Percentiles rank a stretch among this genome's conserved stretches.
Conservation (phyloP, 176 grass and related monocot species). For the Musa beccarii region DNA sequence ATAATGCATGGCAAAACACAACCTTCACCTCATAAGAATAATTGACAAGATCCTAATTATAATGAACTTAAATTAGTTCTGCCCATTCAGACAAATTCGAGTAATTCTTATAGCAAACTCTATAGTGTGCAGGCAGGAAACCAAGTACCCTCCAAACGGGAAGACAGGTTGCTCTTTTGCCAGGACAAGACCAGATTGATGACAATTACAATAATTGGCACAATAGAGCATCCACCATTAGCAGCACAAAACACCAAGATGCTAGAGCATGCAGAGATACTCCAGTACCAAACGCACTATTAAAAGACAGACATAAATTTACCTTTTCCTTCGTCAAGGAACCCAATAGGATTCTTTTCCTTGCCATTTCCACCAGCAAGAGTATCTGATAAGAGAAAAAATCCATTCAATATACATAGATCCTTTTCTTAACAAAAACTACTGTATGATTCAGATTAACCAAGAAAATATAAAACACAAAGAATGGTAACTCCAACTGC, state of each 20-base stretch:
- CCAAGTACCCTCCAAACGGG: no score
- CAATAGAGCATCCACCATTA: not conserved
- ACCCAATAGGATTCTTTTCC: constrained; percentile 60
- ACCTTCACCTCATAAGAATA: no score
- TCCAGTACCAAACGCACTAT: not conserved
- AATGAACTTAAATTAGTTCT: no score
- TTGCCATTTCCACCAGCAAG: constrained; percentile 67
- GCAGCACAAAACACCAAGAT: not conserved
- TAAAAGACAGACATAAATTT: not conserved
- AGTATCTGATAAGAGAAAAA: constrained; percentile 36
- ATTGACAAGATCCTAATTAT: no score
- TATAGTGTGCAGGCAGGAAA: no score
- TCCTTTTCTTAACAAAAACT: not conserved
- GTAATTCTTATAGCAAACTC: no score
- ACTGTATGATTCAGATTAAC: not conserved
- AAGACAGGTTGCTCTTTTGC: no score
- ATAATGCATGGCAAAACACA: no score
- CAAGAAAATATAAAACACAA: not conserved
- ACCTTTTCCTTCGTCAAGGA: constrained; percentile 90
- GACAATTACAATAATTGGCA: not conserved
- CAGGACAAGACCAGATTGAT: no score
- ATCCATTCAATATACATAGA: not conserved
- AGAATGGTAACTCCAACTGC: no score
- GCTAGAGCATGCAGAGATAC: not conserved
- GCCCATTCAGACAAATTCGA: no score